These are phyloP conservation scores for Nidularia sp. DNA, from an alignment of 768 basidiomycete species.

Conservation along the genomic window DNA sequence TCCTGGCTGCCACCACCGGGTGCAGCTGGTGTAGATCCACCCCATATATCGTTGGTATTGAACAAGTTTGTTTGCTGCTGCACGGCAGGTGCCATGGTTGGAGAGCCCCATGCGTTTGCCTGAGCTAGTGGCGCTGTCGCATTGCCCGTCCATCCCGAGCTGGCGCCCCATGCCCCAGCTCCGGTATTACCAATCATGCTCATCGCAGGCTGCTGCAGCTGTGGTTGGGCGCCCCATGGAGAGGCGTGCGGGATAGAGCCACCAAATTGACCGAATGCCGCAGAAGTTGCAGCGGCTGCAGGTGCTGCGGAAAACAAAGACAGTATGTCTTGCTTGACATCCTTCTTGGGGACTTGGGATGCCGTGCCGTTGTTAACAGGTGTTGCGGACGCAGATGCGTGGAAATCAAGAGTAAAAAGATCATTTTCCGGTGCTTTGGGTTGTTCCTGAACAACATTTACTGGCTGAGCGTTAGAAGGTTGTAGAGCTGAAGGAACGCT, in stretches of 20 bases:
- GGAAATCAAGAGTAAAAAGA: slow-evolving; percentile 85
- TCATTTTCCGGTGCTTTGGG: slow-evolving; percentile 46
- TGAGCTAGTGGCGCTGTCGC: slow-evolving; percentile 26
- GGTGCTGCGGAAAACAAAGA: slow-evolving; percentile 66
- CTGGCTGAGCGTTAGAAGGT: slow-evolving; percentile 13
- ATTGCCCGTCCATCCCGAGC: slow-evolving; percentile 56
- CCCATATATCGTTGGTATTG: slow-evolving; percentile 62
- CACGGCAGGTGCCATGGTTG: slow-evolving; percentile 9
- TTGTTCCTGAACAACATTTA: slow-evolving; percentile 22
- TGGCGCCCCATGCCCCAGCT: slow-evolving; percentile 60
- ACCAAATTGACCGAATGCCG: slow-evolving; percentile 32
- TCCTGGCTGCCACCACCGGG: slow-evolving; percentile 22
- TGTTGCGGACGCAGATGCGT: slow-evolving; percentile 42
- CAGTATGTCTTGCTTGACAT: slow-evolving; percentile 82
- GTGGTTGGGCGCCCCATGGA: slow-evolving; percentile 23
- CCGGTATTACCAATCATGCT: slow-evolving; percentile 56
- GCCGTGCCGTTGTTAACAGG: slow-evolving; percentile 18
- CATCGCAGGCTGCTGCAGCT: slow-evolving; percentile 25
- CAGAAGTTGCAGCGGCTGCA: slow-evolving; percentile 21
- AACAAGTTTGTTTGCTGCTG: slow-evolving; percentile 33
- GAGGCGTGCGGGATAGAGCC: slow-evolving; percentile 15
- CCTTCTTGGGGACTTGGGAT: slow-evolving; percentile 46
- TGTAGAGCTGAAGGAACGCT: slow-evolving; percentile 9
- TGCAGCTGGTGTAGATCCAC: slow-evolving; percentile 24
- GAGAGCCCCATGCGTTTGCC: slow-evolving; percentile 32